Evolutionary conservation across 1,139 yeast genomes (phyloP), one percentile per base, ranked within the genome.

Genomic region (Saccharomycopsis hybrid): DNA sequence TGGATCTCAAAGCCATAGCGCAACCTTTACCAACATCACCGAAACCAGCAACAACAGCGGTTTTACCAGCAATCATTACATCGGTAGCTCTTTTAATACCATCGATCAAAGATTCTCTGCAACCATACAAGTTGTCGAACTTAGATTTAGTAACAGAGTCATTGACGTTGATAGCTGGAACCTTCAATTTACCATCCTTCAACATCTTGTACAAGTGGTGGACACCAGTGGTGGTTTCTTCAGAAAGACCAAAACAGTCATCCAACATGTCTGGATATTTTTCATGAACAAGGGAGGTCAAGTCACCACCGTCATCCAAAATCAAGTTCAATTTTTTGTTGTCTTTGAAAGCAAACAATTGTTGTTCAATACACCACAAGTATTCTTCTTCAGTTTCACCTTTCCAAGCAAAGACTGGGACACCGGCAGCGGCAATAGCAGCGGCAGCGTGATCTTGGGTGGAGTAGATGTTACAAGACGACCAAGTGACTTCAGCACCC

Each of bases 1-100:
- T 90, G 68, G 95, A 92, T 76, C 90, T 87, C 67, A 94, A 83
- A 62, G 99, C 97, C 87, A 90, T 85, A 69, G 97, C 97, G 80
- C 98, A 92, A 73, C 99, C 99, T 80, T 92, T 92, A 78, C 99
- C 99, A 67, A 92, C 99, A 71, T 92, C 99, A 82, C 99, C 99
- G 79, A 83, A 92, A 74, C 99, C 99, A 58, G 97, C 97, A 65
- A 92, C 98, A 63, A 92, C 94, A 59, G 97, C 96, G 67, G 89
- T 94, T 79, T 92, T 92, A 78, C 99, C 99, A 61, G 97, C 98
- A 69, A 92, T 85, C 98, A 92, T 94, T 65, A 92, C 98, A 68
- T 92, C 99, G 67, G 99, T 92, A 72, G 98, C 99, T 78, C 99
- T 89, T 84, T 92, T 94, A 73, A 92, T 92, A 78, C 98, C 98